Base-by-base conservation (phyloP, 2,329 filamentous ascomycete genomes). In the Pseudogymnoascus sp. region DNA sequence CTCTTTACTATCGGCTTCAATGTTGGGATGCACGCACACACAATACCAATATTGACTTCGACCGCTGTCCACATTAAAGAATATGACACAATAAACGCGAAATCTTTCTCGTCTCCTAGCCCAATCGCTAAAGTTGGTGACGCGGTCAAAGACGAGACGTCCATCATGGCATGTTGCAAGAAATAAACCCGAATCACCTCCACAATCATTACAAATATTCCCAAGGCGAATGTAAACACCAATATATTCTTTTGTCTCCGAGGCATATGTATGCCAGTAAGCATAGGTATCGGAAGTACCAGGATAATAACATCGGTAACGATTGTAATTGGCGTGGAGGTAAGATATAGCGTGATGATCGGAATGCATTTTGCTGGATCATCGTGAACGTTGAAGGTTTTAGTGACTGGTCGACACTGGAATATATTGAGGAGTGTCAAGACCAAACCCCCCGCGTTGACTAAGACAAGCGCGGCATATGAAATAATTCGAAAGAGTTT, bases 1-100 rank as follows among this genome's bases (percentile, higher is more conserved):
- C 33, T 29, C 64, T 89, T 82, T 60, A 92, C 85, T 11, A 96
- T 77, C 0, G 92, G 92, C 71, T 96, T 96, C 63, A 96, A 76
- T 0, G 88, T 92, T 9, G 92, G 92, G 9, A 96, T 88, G 68
- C 90, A 96, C 44, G 88, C 91, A 70, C 90, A 94, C 65, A 90
- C 86, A 68, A 96, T 90, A 21, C 90, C 91, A 1, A 94, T 79
- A 65, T 95, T 93, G 71, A 96, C 90, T 73, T 96, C 92, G 62
- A 96, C 85, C 10, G 87, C 88, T 13, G 88, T 92, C 92, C 92
- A 96, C 88, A 96, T 92, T 70, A 94, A 86, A 0, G 90, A 89
- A 5, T 91, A 75, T 0, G 90, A 89, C 0, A 89, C 89, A 70
- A 92, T 91, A 86, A 84, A 88, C 62, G 79, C 75, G 66, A 84